A percentile compares a stretch with the other conserved stretches of the same genome.
phyloP scores from a whole-genome alignment of 1,139 yeast genomes.

The Kurtzmaniella quercitrusa region DNA sequence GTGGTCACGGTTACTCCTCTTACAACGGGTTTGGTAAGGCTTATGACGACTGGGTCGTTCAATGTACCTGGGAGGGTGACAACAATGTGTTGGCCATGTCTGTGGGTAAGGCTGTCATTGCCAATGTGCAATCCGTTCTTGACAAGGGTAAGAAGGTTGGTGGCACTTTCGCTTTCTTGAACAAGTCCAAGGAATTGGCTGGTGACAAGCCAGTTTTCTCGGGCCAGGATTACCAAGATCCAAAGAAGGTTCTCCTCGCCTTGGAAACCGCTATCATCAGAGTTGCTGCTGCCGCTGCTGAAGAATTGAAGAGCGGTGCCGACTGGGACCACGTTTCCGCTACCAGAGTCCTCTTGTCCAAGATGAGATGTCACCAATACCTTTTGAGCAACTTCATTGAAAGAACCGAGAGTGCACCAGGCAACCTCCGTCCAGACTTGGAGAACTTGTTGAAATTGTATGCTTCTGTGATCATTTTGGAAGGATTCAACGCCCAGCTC shows the following conservation, averaged over 20 bases:
- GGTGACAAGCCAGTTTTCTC: slow-evolving; percentile 11
- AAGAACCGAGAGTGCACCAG: slow-evolving; percentile 13
- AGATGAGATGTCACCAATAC: slow-evolving; percentile 22
- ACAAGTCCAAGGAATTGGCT: slow-evolving; percentile 18
- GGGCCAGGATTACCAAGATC: slow-evolving; percentile 12
- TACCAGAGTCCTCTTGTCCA: slow-evolving; percentile 22
- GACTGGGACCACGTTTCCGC: slow-evolving; percentile 20
- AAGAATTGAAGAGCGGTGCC: slow-evolving; percentile 15
- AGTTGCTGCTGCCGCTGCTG: slow-evolving; percentile 11
- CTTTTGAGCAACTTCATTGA: slow-evolving; percentile 19
- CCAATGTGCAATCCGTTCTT: slow-evolving; percentile 19
- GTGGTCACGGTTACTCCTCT: slow-evolving; percentile 32
- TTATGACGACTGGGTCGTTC: slow-evolving; percentile 32
- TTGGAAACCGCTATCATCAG: slow-evolving; percentile 18
- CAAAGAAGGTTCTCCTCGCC: slow-evolving; percentile 14
- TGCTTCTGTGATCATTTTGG: slow-evolving; percentile 38
- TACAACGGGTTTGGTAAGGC: slow-evolving; percentile 31
- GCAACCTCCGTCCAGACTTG: slow-evolving; percentile 19
- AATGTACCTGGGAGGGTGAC: slow-evolving; percentile 36
- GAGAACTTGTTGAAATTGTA: slow-evolving; percentile 19
- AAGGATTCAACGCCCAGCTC: slow-evolving; percentile 64
- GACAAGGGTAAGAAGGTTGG: slow-evolving; percentile 19
- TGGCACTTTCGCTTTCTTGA: slow-evolving; percentile 23
- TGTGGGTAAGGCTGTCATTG: slow-evolving; percentile 26
- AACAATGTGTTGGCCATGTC: slow-evolving; percentile 29